Evolutionary conservation across 257 asterid genomes (phyloP), one percentile per base, ranked within the genome.

Genomic region (Solanum bulbocastanum): DNA sequence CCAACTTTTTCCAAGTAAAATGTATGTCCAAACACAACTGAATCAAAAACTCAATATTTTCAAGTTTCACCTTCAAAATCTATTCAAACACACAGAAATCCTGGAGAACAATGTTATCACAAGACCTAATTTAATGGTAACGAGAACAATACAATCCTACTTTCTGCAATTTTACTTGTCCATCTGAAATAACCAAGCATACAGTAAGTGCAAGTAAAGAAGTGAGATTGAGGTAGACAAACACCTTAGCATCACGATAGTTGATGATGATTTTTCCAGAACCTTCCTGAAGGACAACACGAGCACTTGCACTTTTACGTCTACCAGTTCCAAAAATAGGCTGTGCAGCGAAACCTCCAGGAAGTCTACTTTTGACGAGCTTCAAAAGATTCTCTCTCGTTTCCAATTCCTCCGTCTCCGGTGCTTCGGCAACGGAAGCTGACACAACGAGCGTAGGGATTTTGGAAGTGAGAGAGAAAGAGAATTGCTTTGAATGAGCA

Each of bases 301-400:
- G 92, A 46, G 99, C 99, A 89, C 92, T 95, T 52, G 98, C 98
- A 75, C 94, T 91, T 90, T 97, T 97, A 89, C 99, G 87, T 86
- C 99, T 95, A 42, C 99, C 98, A 32, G 98, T 97, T 56, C 99
- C 99, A 69, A 94, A 86, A 10, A 95, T 91, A 25, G 87, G 93
- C 93, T 97, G 99, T 46, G 99, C 98, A 0, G 98, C 99, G 76
- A 97, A 96, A 23, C 99, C 99, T 5, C 99, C 98, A 0, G 99
- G 98, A 68, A 97, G 98, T 87, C 98, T 93, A 9, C 99, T 90
- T 87, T 97, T 96, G 23, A 97, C 99, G n/a, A 90, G 83, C 68
- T 92, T 90, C 90, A 91, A 89, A 87, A 97, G 86, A 87, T 95
- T 97, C 8, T 66, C 93, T 20, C 44, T 32, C 0, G 98, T 89